Evolutionary conservation across 805 yeast species (phyloP).

Genomic region (Ogataea thermomethanolica): DNA sequence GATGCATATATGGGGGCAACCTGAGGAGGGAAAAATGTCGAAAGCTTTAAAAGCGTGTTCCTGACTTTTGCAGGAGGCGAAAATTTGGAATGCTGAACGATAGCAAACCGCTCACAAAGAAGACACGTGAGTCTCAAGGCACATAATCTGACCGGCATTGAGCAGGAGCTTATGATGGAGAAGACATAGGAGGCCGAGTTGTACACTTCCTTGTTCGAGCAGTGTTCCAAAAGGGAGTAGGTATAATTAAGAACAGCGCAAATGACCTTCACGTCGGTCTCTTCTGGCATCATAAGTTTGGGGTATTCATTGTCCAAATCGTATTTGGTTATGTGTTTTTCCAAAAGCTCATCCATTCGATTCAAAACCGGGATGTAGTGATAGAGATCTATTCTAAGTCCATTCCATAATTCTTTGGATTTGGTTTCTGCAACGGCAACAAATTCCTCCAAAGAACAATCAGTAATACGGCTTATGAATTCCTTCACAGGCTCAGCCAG

Average conservation of each 20-base stretch:
- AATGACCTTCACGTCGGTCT: slow-evolving; percentile 45
- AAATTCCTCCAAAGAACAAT: slow-evolving; percentile 22
- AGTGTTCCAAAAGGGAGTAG: slow-evolving; percentile 59
- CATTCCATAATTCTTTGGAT: slow-evolving; percentile 29
- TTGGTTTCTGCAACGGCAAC: slow-evolving; percentile 15
- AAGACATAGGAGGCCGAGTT: slow-evolving; percentile 61
- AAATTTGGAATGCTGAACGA: slow-evolving; percentile 40
- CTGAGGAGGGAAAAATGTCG: slow-evolving; percentile 38
- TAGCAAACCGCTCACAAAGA: slow-evolving; percentile 58
- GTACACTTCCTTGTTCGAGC: slow-evolving; percentile 65
- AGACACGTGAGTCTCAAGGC: slow-evolving; percentile 53
- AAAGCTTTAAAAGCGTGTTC: slow-evolving; percentile 47
- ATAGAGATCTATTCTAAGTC: slow-evolving; percentile 46
- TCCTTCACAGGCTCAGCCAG: slow-evolving; percentile 17
- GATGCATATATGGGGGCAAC: slow-evolving; percentile 31
- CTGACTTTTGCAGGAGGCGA: slow-evolving; percentile 43
- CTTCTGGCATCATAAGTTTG: slow-evolving; percentile 42
- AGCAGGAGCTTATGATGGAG: slow-evolving; percentile 54
- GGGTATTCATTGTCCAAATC: slow-evolving; percentile 44
- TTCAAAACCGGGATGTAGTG: slow-evolving; percentile 79
- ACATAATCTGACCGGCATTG: slow-evolving; percentile 53
- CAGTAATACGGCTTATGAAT: slow-evolving; percentile 16
- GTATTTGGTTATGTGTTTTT: slow-evolving; percentile 51
- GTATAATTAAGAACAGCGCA: slow-evolving; percentile 60
- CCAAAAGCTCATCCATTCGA: slow-evolving; percentile 67